Evolutionary conservation across 2,329 filamentous ascomycete species (phyloP), one percentile per base, ranked within the genome.

Genomic region (Elsinoe australis): DNA sequence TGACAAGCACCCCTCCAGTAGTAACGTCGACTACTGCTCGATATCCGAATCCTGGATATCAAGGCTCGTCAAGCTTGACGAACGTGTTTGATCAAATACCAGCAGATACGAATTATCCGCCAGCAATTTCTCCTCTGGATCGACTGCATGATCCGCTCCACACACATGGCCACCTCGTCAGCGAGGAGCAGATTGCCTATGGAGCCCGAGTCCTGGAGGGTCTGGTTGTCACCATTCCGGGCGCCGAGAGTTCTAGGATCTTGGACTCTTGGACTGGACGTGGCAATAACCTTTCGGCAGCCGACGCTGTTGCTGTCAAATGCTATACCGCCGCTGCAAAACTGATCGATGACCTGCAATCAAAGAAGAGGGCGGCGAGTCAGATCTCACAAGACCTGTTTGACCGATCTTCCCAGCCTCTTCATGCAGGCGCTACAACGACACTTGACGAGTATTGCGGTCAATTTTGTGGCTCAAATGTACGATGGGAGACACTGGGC

Each of bases 401-500:
- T 28, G 39, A 49, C 22, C 48, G 54, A 22, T 55, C 54, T 7
- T 52, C 49, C 8, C 42, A 47, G 17, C 52, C 51, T 10, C 44
- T 58, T n/a, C 19, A 38, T 1, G 42, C 47, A 10, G 33, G 28
- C n/a, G 26, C 19, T 3, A 42, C 34, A 12, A 42, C 41, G 10
- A 52, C 36, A 3, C 22, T 51, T 4, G 42, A 52, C 17, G 38
- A 47, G 17, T 55, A 53, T 18, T 46, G 28, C 26, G 55, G 31
- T 28, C 49, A 52, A 14, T 53, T 56, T 21, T 54, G 50, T 14
- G 35, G 44, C 3, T 41, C 60, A 14, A 60, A 63, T 49, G 52
- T 59, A 9, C 63, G 67, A 8, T 70, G 67, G 67, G 68, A 70
- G 39, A 64, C 64, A 0, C 41, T 71, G 1, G 66, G 64, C 1